A percentile compares a stretch with the other conserved stretches of the same genome.
Evolutionary conservation across 164 flowering plant genomes (phyloP).

Genomic region (Piper betle): DNA sequence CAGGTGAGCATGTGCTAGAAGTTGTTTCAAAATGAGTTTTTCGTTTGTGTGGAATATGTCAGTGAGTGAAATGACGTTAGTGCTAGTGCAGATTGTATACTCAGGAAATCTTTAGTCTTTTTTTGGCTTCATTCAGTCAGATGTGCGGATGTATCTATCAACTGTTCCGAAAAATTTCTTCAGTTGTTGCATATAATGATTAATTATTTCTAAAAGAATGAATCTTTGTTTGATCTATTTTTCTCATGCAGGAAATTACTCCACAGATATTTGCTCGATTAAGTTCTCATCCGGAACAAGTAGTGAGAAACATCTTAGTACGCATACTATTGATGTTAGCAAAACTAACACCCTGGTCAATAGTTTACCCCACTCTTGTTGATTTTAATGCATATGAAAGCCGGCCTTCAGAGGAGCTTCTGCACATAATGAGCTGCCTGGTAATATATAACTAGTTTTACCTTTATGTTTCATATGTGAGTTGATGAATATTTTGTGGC

Average conservation of each 20-base stretch:
- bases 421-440: constrained; percentile 65
- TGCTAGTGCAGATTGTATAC: not conserved
- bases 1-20: constrained; percentile 37
- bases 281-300: constrained; percentile 79
- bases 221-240: not conserved
- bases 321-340: constrained; percentile 72
- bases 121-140: not conserved
- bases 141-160: too few species aligned
- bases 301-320: constrained; percentile 69
- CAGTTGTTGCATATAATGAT: not conserved
- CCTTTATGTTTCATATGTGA: not conserved
- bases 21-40: too few species aligned
- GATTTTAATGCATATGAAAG: constrained; percentile 67
- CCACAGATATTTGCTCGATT: constrained; percentile 95
- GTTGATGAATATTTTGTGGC: not conserved
- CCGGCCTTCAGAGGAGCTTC: constrained; percentile 83
- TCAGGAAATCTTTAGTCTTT: not conserved
- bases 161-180: too few species aligned
- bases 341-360: constrained; percentile 77
- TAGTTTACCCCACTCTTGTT: constrained; percentile 87
- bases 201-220: too few species aligned
- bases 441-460: constrained; percentile 25
- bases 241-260: constrained; percentile 47
- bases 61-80: too few species aligned
- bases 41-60: too few species aligned